Conservation (phyloP, 148 eudicot genomes). For the Amaranthus palmeri region DNA sequence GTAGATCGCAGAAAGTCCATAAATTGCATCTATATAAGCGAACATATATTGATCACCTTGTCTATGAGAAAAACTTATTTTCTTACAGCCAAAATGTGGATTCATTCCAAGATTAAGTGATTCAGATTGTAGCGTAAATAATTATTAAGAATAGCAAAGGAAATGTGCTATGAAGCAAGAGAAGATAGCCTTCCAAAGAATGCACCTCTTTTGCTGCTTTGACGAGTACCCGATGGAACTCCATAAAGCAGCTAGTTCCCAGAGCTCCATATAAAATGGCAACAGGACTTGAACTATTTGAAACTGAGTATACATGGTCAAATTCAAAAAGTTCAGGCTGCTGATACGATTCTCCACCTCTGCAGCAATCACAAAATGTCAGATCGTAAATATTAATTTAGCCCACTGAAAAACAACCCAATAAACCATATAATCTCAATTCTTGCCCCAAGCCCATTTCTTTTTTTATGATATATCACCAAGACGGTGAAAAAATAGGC, state of each 20-base stretch:
- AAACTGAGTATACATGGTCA: conserved; percentile 71
- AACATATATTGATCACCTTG: not conserved
- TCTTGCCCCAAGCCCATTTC: not conserved
- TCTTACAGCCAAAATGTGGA: not conserved
- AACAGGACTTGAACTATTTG: conserved; percentile 63
- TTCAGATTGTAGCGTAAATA: not conserved
- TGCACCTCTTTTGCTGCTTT: conserved; percentile 81
- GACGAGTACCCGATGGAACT: conserved; percentile 63
- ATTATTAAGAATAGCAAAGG: not conserved
- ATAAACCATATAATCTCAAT: not conserved
- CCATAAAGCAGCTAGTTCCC: conserved; percentile 74
- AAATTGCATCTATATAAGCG: not conserved
- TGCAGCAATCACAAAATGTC: conserved; percentile 22
- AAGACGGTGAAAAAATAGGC: not conserved
- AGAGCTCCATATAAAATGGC: conserved; percentile 94
- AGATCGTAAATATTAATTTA: conserved; percentile 12
- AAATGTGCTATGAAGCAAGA: not conserved
- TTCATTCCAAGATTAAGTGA: not conserved
- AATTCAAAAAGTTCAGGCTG: conserved; percentile 89
- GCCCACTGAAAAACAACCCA: not conserved
- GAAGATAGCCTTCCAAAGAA: not conserved
- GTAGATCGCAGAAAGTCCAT: not conserved
- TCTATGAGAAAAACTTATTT: not conserved
- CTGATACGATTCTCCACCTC: conserved; percentile 55
- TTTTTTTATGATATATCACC: not conserved